Evolutionary conservation across 805 yeast species (phyloP).

Genomic region (Yarrowia alimentaria): DNA sequence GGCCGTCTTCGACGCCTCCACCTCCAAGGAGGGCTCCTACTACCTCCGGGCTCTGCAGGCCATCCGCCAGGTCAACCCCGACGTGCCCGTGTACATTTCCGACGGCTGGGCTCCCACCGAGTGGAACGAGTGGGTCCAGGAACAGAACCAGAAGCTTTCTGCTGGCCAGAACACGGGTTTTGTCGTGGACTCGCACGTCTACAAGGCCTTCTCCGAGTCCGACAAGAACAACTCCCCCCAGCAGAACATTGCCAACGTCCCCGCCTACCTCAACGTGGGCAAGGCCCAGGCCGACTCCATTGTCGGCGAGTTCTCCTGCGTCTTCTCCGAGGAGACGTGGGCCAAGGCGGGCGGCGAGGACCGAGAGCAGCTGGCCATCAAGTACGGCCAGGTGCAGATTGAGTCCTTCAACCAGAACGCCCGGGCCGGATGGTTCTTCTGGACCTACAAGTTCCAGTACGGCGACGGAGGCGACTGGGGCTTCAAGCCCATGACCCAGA

Average conservation of each 20-base stretch:
- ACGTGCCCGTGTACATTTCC: conserved; percentile 73
- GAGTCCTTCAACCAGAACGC: conserved; percentile 53
- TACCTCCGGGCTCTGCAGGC: conserved; percentile 62
- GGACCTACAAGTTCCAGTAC: conserved; percentile 83
- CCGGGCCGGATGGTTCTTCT: conserved; percentile 73
- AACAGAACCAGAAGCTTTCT: conserved; percentile 37
- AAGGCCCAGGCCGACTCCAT: conserved; percentile 54
- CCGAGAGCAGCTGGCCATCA: conserved; percentile 55
- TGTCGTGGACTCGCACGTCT: conserved; percentile 79
- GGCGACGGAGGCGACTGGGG: conserved; percentile 99
- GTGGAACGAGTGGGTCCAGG: conserved; percentile 65
- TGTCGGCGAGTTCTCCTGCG: conserved; percentile 91
- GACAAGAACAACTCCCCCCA: conserved; percentile 68
- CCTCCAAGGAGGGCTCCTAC: conserved; percentile 44
- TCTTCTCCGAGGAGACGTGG: conserved; percentile 78
- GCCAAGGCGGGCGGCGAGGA: conserved; percentile 44
- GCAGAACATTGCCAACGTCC: conserved; percentile 58
- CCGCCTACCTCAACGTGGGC: conserved; percentile 33
- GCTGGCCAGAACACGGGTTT: conserved; percentile 50
- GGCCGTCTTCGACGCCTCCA: conserved; percentile 56
- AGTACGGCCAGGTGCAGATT: conserved; percentile 61
- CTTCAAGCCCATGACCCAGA: conserved; percentile 68
- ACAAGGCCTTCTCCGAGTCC: conserved; percentile 76
- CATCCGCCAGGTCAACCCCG: conserved; percentile 55
- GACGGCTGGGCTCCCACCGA: conserved; percentile 93